These are phyloP conservation scores for Quercus glauca DNA, from an alignment of 306 rosid genomes.

Conservation along the genomic window DNA sequence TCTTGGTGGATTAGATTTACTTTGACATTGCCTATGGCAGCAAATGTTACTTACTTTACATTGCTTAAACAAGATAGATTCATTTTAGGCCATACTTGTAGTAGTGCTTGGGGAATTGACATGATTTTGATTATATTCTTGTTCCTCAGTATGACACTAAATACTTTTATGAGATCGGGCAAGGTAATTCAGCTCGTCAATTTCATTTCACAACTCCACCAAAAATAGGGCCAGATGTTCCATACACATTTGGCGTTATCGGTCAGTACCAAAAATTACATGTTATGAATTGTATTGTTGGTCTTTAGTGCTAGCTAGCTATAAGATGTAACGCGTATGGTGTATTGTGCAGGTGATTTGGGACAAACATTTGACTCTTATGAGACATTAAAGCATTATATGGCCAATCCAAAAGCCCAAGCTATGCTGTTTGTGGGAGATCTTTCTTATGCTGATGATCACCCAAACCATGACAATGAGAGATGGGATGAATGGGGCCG, in stretches of 20 bases:
- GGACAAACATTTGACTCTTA: constrained; percentile 73
- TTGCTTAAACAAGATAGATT: too few relatives aligned
- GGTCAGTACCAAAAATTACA: constrained; percentile 28
- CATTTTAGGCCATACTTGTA: too few relatives aligned
- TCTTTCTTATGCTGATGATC: constrained; percentile 69
- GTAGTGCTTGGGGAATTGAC: too few relatives aligned
- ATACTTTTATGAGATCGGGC: constrained; percentile 65
- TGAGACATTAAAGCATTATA: constrained; percentile 59
- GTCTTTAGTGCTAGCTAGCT: neutral
- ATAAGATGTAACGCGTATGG: neutral
- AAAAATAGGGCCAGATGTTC: constrained; percentile 62
- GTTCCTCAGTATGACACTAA: constrained; percentile 47
- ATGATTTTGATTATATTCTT: neutral
- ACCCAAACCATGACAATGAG: constrained; percentile 61
- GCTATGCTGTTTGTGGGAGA: constrained; percentile 53
- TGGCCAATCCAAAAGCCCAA: constrained; percentile 52
- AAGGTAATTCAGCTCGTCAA: constrained; percentile 39
- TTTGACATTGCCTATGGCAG: too few relatives aligned
- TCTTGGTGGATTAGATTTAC: too few relatives aligned
- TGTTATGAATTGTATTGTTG: neutral
- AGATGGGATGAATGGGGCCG: constrained; percentile 91
- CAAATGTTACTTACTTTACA: too few relatives aligned
- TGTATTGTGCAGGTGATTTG: constrained; percentile 55
- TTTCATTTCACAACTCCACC: constrained; percentile 78
- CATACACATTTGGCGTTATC: constrained; percentile 71